Conservation (phyloP, 495 filamentous ascomycete species). For the Penicillium simplicissimum region DNA sequence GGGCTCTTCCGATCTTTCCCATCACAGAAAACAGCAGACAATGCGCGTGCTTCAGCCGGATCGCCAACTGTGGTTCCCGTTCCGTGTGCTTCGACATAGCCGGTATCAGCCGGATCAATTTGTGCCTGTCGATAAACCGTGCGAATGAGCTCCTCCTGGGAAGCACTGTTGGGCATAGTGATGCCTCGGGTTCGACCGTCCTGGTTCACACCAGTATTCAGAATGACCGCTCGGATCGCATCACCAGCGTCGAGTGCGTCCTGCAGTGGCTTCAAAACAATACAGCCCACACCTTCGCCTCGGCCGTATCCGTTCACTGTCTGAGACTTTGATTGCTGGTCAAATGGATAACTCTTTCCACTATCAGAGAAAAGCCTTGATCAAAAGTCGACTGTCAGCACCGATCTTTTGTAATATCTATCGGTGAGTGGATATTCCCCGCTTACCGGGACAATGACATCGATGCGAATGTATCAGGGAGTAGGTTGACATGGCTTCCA, state of each 20-base stretch:
- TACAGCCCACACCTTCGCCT: slow-evolving; percentile 44
- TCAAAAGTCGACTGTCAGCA: background rate
- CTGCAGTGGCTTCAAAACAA: slow-evolving; percentile 44
- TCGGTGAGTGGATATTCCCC: background rate
- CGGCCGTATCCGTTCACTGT: slow-evolving; percentile 43
- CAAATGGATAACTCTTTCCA: slow-evolving; percentile 32
- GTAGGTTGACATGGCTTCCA: slow-evolving; percentile 41
- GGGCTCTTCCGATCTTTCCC: slow-evolving; percentile 10
- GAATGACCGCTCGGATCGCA: slow-evolving; percentile 45
- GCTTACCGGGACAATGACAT: slow-evolving; percentile 30
- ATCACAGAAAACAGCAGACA: slow-evolving; percentile 42
- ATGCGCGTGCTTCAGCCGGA: slow-evolving; percentile 44
- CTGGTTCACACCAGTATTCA: slow-evolving; percentile 54
- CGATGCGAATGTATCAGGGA: slow-evolving; percentile 31
- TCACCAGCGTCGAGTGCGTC: slow-evolving; percentile 43
- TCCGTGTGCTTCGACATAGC: slow-evolving; percentile 33
- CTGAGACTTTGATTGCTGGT: slow-evolving; percentile 15
- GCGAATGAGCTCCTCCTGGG: slow-evolving; percentile 43
- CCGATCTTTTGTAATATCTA: background rate
- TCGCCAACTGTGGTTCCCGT: slow-evolving; percentile 41
- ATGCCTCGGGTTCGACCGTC: slow-evolving; percentile 50
- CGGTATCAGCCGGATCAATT: slow-evolving; percentile 29
- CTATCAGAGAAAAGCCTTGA: slow-evolving; percentile 23
- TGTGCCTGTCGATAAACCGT: slow-evolving; percentile 35
- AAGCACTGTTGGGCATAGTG: slow-evolving; percentile 37